These are phyloP conservation scores for Chlorokybus atmophyticus DNA, from an alignment of 139 green algal species.

Conservation along the genomic window DNA sequence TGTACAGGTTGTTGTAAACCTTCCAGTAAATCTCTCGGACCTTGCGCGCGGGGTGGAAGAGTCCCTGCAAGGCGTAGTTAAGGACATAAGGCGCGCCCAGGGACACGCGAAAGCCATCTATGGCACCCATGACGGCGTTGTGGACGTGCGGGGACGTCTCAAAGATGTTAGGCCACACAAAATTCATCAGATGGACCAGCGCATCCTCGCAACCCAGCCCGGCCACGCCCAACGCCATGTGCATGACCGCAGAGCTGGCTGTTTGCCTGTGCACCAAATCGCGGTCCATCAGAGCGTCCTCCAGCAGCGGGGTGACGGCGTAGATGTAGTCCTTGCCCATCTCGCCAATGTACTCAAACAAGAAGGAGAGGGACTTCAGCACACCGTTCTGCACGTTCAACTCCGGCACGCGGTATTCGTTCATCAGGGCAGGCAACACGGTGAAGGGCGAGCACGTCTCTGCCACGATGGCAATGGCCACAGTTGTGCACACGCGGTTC, in stretches of 20 bases:
- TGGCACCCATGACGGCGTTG: slow-evolving; percentile 74
- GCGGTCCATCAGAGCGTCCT: slow-evolving; percentile 91
- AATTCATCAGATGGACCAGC: slow-evolving; percentile 90
- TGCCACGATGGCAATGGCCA: slow-evolving; percentile 97
- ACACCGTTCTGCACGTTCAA: slow-evolving; percentile 99
- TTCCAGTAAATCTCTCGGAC: slow-evolving; percentile 93
- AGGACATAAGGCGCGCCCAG: slow-evolving; percentile 74
- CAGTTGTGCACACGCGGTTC: slow-evolving; percentile 96
- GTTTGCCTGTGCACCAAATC: slow-evolving; percentile 91
- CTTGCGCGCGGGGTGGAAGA: slow-evolving; percentile 89
- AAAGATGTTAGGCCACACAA: slow-evolving; percentile 98
- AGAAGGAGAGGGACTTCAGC: slow-evolving; percentile 93
- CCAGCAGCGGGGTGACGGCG: slow-evolving; percentile 83
- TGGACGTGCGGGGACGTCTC: slow-evolving; percentile 88
- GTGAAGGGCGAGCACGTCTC: slow-evolving; percentile 98
- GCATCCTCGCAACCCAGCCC: slow-evolving; percentile 93
- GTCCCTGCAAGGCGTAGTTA: slow-evolving; percentile 62
- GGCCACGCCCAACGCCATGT: slow-evolving; percentile 76
- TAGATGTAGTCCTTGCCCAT: slow-evolving; percentile 97
- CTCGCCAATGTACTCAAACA: slow-evolving; percentile 99
- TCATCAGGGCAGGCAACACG: slow-evolving; percentile 97
- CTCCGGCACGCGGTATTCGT: slow-evolving; percentile 93
- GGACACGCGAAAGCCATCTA: slow-evolving; percentile 78
- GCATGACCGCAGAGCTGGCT: slow-evolving; percentile 72
- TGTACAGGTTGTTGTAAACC: slow-evolving; percentile 98